Base-by-base conservation (phyloP, 805 yeast species). In the Huiozyma sinensis region DNA sequence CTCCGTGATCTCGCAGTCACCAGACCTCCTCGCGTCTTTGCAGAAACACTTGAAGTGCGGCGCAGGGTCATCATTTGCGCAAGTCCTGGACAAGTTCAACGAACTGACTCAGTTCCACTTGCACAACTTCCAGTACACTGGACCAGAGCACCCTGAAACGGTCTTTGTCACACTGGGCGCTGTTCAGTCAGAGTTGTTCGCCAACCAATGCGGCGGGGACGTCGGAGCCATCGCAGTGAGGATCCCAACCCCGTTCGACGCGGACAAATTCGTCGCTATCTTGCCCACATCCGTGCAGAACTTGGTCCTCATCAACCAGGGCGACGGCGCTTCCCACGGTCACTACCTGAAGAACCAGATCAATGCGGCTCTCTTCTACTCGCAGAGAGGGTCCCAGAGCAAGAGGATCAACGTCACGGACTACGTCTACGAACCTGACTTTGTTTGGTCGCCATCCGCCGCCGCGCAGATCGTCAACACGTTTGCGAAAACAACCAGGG, bases 161-260 rank as follows among this genome's bases (percentile, higher is more conserved):
- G 84, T 89, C n/a, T 80, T 84, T 60, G 90, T 88, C 32, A 70
- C 80, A n/a, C 79, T 83, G 51, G 95, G 95, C 27, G 71, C 92
- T 36, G 64, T 73, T 37, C 88, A 83, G 59, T 67, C 82, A 12
- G 68, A 77, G 44, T 64, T 76, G 44, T 70, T 84, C 36, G 54
- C 73, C 39, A 50, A 58, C 8, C 28, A 38, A n/a, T 28, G 29
- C 9, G 51, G 58, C 32, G 56, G 58, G 17, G 39, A 44, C 11
- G 60, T 63, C 41, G 95, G 88, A 50, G 75, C 81, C 41, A 63
- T 89, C 45, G 73, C 81, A 44, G 75, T 80, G 41, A 76, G 95
- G 64, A 76, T 85, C 38, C 90, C 94, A 44, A 66, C 81, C 43
- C 96, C 96, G 9, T 87, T 88, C 64, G 77, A 81, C 53, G 70